phyloP scores from a whole-genome alignment of 2,329 filamentous ascomycete genomes.

The Neophaeococcomyces aloes region DNA sequence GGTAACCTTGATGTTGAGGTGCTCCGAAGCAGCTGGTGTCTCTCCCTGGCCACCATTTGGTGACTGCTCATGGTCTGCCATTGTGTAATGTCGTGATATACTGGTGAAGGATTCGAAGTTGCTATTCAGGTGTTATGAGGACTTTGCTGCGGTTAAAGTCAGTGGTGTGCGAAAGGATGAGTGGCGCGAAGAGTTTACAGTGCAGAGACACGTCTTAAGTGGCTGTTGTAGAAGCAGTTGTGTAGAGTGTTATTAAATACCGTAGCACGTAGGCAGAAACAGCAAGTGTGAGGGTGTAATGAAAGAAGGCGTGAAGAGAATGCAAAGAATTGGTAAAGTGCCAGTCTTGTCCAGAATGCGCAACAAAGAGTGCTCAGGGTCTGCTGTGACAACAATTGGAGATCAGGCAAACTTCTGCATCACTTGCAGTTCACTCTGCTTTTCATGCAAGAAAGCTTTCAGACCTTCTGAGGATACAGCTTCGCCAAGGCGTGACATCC shows the following conservation, averaged over 20 bases:
- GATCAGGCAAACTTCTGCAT: too few relatives aligned
- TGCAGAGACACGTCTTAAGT: background rate
- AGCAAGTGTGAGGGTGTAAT: background rate
- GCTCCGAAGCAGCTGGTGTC: conserved; percentile 46
- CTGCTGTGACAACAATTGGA: too few relatives aligned
- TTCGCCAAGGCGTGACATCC: too few relatives aligned
- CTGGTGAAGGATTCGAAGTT: background rate
- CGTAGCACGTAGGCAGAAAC: background rate
- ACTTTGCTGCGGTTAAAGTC: background rate
- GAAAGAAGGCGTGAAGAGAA: background rate
- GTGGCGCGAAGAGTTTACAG: background rate
- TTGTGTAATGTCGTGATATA: conserved; percentile 4
- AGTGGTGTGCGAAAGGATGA: background rate
- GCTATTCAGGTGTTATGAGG: background rate
- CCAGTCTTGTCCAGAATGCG: background rate
- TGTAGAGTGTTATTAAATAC: background rate
- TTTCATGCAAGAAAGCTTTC: too few relatives aligned
- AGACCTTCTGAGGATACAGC: too few relatives aligned
- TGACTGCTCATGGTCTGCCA: conserved; percentile 21
- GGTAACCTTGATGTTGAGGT: conserved; percentile 98
- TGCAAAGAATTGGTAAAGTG: background rate
- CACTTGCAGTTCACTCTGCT: too few relatives aligned
- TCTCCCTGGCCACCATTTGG: conserved; percentile 18
- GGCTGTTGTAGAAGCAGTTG: background rate
- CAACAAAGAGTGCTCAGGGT: background rate